Evolutionary conservation across 2,329 filamentous ascomycete species (phyloP).

Genomic region (Xylariales sp.): DNA sequence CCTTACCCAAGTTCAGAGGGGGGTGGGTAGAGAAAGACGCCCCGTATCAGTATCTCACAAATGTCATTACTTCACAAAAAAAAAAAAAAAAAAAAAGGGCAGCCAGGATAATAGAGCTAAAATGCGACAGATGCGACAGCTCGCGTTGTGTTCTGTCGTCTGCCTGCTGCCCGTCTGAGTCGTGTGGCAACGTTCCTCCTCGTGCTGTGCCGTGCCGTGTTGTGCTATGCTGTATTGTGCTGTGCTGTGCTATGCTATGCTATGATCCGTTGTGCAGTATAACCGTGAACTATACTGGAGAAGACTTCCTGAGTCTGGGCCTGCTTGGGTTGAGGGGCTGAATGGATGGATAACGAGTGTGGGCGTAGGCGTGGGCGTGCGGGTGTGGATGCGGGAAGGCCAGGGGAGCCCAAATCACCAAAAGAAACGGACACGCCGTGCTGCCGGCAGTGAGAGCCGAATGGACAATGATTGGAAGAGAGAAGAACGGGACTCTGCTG

Average conservation of each 20-base stretch:
- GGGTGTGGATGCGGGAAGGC: constrained; percentile 41
- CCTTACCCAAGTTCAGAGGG: constrained; percentile 49
- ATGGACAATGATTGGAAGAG: constrained; percentile 49
- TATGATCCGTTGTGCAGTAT: constrained; percentile 25
- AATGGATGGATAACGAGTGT: constrained; percentile 25
- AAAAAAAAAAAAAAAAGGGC: constrained; percentile 26
- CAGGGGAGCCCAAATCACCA: constrained; percentile 41
- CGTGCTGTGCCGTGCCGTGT: constrained; percentile 20
- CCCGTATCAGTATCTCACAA: constrained; percentile 49
- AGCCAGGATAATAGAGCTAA: constrained; percentile 44
- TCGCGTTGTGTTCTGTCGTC: constrained; percentile 34
- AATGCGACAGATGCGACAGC: constrained; percentile 41
- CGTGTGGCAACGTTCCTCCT: constrained; percentile 18
- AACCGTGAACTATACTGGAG: constrained; percentile 22
- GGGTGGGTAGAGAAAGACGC: constrained; percentile 46
- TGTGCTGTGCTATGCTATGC: constrained; percentile 27
- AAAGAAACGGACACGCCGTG: constrained; percentile 43
- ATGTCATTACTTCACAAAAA: constrained; percentile 49
- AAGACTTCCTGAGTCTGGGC: constrained; percentile 38
- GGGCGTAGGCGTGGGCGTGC: constrained; percentile 32
- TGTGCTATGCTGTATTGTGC: constrained; percentile 5
- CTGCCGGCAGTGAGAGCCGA: constrained; percentile 43
- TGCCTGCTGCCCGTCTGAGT: neutral
- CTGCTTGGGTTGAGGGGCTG: constrained; percentile 29
- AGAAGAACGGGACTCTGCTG: constrained; percentile 40